Percentiles rank a stretch among this genome's conserved stretches.
These are phyloP conservation scores for Alternaria arborescens DNA, from an alignment of 2,329 filamentous ascomycete genomes.

Conservation along the genomic window DNA sequence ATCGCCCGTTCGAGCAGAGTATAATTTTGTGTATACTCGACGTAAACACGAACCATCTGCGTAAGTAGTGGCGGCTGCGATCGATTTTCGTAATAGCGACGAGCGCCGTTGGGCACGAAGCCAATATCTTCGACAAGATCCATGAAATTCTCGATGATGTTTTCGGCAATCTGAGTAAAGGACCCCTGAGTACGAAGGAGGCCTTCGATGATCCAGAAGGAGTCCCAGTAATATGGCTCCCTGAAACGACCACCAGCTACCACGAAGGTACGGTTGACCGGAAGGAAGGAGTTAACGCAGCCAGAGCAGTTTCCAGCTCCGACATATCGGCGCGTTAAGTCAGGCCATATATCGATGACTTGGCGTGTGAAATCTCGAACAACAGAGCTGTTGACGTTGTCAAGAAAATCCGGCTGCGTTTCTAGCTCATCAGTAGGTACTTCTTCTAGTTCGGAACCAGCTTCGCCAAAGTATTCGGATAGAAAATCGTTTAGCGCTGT, in stretches of 20 bases:
- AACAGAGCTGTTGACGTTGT: slow-evolving; percentile 64
- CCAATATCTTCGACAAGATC: slow-evolving; percentile 71
- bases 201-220: slow-evolving; percentile 73
- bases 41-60: slow-evolving; percentile 71
- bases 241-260: slow-evolving; percentile 75
- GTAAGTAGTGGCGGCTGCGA: slow-evolving; percentile 72
- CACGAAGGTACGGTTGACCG: slow-evolving; percentile 73
- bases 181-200: slow-evolving; percentile 70
- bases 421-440: slow-evolving; percentile 62
- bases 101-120: slow-evolving; percentile 74
- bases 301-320: slow-evolving; percentile 58
- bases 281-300: slow-evolving; percentile 72
- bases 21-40: slow-evolving; percentile 71
- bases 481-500: slow-evolving; percentile 69
- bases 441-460: slow-evolving; percentile 68
- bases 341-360: slow-evolving; percentile 75
- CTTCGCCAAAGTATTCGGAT: slow-evolving; percentile 68
- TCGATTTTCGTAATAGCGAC: slow-evolving; percentile 72
- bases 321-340: slow-evolving; percentile 69
- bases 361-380: slow-evolving; percentile 68
- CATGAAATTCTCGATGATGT: slow-evolving; percentile 75
- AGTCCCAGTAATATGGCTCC: slow-evolving; percentile 77
- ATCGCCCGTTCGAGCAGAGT: slow-evolving; percentile 67
- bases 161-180: slow-evolving; percentile 69
- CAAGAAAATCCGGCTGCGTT: slow-evolving; percentile 67